phyloP scores from a whole-genome alignment of 108 stramenopile genomes.

The Schizochytrium sp. region DNA sequence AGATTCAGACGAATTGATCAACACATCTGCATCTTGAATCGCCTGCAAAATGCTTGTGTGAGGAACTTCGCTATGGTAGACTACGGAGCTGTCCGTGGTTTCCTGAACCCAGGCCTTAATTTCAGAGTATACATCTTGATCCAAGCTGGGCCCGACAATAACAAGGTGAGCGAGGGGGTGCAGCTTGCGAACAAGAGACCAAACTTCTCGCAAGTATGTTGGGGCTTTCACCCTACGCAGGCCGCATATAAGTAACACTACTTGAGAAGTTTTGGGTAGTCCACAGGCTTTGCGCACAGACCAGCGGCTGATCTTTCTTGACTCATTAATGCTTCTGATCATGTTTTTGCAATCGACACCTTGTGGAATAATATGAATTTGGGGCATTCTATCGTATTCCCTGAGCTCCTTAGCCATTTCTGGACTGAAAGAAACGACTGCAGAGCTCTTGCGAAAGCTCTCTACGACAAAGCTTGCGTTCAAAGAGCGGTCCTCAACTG shows the following conservation, averaged over 20 bases:
- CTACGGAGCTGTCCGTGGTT: background rate
- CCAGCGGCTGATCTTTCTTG: background rate
- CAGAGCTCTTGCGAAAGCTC: background rate
- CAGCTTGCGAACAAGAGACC: background rate
- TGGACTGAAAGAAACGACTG: conserved; percentile 1
- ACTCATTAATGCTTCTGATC: background rate
- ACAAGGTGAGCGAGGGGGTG: background rate
- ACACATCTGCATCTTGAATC: background rate
- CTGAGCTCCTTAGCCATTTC: background rate
- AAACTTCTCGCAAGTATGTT: background rate
- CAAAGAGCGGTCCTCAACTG: background rate
- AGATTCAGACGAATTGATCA: conserved; percentile 2
- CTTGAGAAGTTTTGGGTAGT: background rate
- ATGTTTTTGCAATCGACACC: background rate
- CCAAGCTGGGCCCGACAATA: background rate
- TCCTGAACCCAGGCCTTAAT: background rate
- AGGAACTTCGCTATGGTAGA: background rate
- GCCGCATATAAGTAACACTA: background rate
- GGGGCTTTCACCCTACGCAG: conserved; percentile 25
- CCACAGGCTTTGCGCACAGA: conserved; percentile 5
- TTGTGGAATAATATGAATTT: conserved; percentile 19
- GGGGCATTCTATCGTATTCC: background rate
- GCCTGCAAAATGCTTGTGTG: background rate
- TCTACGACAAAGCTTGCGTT: background rate
- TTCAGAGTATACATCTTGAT: background rate